These are phyloP conservation scores for Penicillium arizonense DNA, from an alignment of 495 filamentous ascomycete genomes.

Conservation along the genomic window DNA sequence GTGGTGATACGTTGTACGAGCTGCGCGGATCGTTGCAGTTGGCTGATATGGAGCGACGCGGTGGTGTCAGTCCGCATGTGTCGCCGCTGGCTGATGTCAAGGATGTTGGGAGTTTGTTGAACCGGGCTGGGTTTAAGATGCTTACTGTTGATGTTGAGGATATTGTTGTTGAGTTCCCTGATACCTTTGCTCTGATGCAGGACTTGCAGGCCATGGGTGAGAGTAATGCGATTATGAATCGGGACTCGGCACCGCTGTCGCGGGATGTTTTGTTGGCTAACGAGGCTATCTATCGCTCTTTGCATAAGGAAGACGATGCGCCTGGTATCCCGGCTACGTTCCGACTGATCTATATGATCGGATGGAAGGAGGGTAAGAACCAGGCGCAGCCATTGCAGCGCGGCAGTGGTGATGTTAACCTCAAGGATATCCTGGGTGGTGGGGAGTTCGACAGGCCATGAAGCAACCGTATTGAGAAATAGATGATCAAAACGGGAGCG, in stretches of 20 bases:
- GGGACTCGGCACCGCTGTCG: slow-evolving; percentile 70
- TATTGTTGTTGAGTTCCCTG: slow-evolving; percentile 93
- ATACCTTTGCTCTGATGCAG: slow-evolving; percentile 85
- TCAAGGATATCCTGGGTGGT: slow-evolving; percentile 78
- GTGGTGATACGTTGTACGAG: slow-evolving; percentile 92
- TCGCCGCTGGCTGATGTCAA: slow-evolving; percentile 89
- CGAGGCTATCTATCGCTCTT: slow-evolving; percentile 81
- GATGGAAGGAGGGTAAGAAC: slow-evolving; percentile 83
- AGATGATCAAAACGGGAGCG: background rate
- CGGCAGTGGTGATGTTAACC: slow-evolving; percentile 77
- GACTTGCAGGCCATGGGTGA: slow-evolving; percentile 96
- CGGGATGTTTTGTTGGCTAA: slow-evolving; percentile 85
- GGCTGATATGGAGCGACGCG: slow-evolving; percentile 82
- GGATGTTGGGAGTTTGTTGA: slow-evolving; percentile 85
- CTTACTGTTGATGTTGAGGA: slow-evolving; percentile 97
- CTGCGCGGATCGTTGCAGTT: slow-evolving; percentile 91
- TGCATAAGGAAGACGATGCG: slow-evolving; percentile 71
- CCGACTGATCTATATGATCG: slow-evolving; percentile 93
- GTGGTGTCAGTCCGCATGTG: slow-evolving; percentile 83
- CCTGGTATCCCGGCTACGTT: slow-evolving; percentile 85
- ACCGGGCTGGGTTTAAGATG: slow-evolving; percentile 88
- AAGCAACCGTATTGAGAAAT: slow-evolving; percentile 16
- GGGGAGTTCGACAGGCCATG: slow-evolving; percentile 42
- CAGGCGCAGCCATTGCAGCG: slow-evolving; percentile 77
- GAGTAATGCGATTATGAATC: slow-evolving; percentile 78